A percentile compares a stretch with the other conserved stretches of the same genome.
Evolutionary conservation across 2,329 filamentous ascomycete species (phyloP).

Genomic region (Aspergillus pseudoglaucus): DNA sequence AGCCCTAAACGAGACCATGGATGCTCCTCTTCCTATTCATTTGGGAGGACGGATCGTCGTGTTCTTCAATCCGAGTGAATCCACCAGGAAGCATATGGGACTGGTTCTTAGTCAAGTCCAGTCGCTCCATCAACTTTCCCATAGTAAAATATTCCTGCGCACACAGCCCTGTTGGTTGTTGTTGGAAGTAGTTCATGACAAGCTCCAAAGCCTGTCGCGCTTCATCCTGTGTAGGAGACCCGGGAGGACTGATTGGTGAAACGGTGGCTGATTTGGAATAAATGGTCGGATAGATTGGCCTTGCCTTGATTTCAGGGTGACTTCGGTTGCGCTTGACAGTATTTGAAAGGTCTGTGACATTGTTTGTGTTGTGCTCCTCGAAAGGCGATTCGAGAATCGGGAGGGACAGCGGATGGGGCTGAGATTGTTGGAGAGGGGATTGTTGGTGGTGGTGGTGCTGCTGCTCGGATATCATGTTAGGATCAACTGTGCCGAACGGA

Average conservation of each 20-base stretch:
- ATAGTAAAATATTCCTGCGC: constrained; percentile 75
- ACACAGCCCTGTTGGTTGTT: constrained; percentile 61
- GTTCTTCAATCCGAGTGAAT: constrained; percentile 39
- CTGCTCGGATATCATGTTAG: constrained; percentile 38
- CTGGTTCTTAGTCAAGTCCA: constrained; percentile 59
- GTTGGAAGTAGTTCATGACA: constrained; percentile 73
- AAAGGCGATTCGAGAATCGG: constrained; percentile 47
- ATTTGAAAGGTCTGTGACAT: constrained; percentile 22
- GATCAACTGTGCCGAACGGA: constrained; percentile 55
- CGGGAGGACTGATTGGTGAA: constrained; percentile 52
- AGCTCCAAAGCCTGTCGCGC: constrained; percentile 74
- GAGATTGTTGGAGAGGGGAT: background rate
- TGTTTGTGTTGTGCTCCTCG: constrained; percentile 39
- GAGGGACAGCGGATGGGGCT: constrained; percentile 26
- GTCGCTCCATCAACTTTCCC: constrained; percentile 76
- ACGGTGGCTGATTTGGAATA: constrained; percentile 34
- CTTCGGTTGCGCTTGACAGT: constrained; percentile 40
- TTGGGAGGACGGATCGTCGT: constrained; percentile 30
- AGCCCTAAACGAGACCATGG: constrained; percentile 27
- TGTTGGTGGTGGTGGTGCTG: background rate
- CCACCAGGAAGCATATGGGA: constrained; percentile 36
- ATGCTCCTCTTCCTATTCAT: constrained; percentile 43
- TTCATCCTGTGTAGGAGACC: constrained; percentile 74
- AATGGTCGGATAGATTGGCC: constrained; percentile 35
- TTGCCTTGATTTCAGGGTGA: constrained; percentile 39